Evolutionary conservation across 768 basidiomycete genomes (phyloP).

Genomic region (Holtermanniella nyarrowii): DNA sequence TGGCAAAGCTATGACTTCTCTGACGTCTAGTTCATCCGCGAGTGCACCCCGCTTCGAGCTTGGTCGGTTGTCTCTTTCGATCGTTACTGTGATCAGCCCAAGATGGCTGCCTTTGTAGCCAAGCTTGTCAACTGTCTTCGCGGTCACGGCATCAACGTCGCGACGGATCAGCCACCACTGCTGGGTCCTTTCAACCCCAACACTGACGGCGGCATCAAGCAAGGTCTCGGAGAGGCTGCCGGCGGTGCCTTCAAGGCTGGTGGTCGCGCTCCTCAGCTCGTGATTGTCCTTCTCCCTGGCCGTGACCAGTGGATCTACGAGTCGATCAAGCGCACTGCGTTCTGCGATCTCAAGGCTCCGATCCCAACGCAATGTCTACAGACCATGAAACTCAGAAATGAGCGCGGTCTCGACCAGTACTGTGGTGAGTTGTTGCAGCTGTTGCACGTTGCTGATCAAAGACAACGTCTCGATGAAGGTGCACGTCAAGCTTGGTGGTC

Average conservation of each 20-base stretch:
- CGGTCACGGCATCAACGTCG: constrained; percentile 18
- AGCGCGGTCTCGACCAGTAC: constrained; percentile 31
- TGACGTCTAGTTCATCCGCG: constrained; percentile 10
- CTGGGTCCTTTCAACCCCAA: constrained; percentile 15
- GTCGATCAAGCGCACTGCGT: constrained; percentile 32
- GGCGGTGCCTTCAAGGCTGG: constrained; percentile 20
- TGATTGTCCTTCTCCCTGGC: constrained; percentile 34
- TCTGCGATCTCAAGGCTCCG: constrained; percentile 23
- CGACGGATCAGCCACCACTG: constrained; percentile 16
- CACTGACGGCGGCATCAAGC: constrained; percentile 12
- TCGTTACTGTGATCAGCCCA: constrained; percentile 3
- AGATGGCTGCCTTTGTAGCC: constrained; percentile 9
- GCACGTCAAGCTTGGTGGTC: constrained; percentile 39
- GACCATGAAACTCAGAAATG: constrained; percentile 15
- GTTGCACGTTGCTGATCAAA: constrained; percentile 4
- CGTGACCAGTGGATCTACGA: constrained; percentile 35
- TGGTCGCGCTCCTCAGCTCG: constrained; percentile 28
- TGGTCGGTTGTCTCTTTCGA: constrained; percentile 35
- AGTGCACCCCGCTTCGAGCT: constrained; percentile 19
- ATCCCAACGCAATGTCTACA: constrained; percentile 39
- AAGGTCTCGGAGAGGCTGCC: constrained; percentile 19
- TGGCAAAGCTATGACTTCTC: background rate
- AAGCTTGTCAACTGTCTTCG: background rate
- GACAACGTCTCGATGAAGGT: constrained; percentile 39
- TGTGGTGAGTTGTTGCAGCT: constrained; percentile 1